Percentiles rank a stretch among this genome's conserved stretches.
Conservation (phyloP, 257 asterid genomes). For the Solanum pinnatisectum region DNA sequence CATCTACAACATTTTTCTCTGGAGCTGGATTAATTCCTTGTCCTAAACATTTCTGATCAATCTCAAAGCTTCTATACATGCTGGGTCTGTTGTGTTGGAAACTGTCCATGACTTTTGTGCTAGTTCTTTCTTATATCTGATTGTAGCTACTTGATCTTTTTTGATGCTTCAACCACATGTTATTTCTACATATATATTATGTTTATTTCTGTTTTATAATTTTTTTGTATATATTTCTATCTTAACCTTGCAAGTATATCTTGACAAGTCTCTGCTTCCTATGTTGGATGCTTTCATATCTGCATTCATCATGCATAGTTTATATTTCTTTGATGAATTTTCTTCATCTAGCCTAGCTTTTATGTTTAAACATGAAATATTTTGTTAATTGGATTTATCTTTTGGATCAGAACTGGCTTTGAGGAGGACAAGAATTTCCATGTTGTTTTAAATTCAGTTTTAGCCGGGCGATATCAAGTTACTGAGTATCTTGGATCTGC, state of each 20-base stretch:
- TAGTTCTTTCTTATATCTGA: neutral
- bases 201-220: neutral
- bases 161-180: neutral
- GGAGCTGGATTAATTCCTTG: neutral
- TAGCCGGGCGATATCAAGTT: slow-evolving; percentile 97
- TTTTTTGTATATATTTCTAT: neutral
- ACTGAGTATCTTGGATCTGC: slow-evolving; percentile 99
- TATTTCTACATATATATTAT: neutral
- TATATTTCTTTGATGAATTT: neutral
- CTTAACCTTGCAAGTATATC: neutral
- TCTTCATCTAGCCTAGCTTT: neutral
- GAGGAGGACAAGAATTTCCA: slow-evolving; percentile 98
- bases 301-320: neutral
- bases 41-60: neutral
- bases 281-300: neutral
- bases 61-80: neutral
- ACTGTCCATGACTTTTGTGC: neutral
- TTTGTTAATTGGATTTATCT: slow-evolving; percentile 17
- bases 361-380: neutral
- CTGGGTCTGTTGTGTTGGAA: neutral
- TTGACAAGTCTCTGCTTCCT: neutral
- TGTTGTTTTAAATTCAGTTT: slow-evolving; percentile 76
- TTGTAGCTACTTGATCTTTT: neutral
- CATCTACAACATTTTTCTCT: neutral
- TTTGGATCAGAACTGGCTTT: slow-evolving; percentile 81